These are phyloP conservation scores for Pyrenochaeta sp. DNA, from an alignment of 2,329 filamentous ascomycete genomes.

Conservation along the genomic window DNA sequence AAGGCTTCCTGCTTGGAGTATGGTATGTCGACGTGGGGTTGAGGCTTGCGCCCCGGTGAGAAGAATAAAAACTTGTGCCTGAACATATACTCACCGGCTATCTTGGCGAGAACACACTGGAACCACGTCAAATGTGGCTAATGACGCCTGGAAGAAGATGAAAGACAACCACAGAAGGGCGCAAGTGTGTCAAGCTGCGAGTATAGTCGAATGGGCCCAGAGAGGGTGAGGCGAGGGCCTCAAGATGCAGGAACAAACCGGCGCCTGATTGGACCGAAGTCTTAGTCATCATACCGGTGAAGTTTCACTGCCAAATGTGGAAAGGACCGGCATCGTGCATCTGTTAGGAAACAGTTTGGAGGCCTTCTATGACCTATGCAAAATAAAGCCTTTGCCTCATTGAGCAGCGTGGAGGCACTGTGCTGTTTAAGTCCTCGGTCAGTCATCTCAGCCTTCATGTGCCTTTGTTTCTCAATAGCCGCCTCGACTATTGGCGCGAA, in stretches of 20 bases:
- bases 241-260: neutral
- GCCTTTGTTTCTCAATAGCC: no score
- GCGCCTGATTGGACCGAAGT: neutral
- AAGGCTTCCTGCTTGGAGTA: no score
- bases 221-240: neutral
- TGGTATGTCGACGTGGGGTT: neutral
- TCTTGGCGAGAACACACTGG: neutral
- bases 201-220: neutral
- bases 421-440: no score
- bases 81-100: slow-evolving; percentile 5
- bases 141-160: neutral
- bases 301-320: neutral
- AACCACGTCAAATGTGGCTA: neutral
- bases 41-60: neutral
- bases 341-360: no score
- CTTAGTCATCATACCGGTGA: neutral
- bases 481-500: no score
- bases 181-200: neutral
- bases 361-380: no score
- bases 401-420: no score
- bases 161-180: neutral
- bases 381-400: no score
- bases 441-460: no score
- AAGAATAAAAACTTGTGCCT: neutral
- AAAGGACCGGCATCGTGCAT: no score